A percentile compares a stretch with the other conserved stretches of the same genome.
Evolutionary conservation across 345 rosid species (phyloP).

Genomic region (Eucalyptus cloeziana): DNA sequence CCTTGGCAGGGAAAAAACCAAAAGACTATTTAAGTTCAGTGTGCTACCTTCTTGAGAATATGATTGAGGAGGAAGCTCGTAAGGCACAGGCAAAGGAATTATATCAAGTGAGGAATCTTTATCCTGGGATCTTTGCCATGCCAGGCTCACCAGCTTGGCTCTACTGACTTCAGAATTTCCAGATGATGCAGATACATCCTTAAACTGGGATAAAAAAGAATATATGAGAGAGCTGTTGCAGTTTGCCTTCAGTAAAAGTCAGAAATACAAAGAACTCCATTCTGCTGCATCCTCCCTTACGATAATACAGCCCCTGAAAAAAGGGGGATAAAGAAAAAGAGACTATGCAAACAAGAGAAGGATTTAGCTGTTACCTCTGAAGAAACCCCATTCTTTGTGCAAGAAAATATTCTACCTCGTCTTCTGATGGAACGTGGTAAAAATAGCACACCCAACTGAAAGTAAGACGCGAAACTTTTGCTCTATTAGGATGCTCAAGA

Average conservation of each 20-base stretch:
- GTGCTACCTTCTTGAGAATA: slow-evolving; percentile 58
- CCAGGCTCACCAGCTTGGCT: slow-evolving; percentile 54
- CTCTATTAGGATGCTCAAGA: not conserved
- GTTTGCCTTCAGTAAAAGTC: not conserved
- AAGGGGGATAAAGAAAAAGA: not conserved
- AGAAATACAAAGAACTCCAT: not conserved
- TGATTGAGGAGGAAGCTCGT: slow-evolving; percentile 66
- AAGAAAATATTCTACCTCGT: slow-evolving; percentile 35
- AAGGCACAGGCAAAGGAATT: slow-evolving; percentile 64
- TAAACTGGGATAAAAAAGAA: not conserved
- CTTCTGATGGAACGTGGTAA: slow-evolving; percentile 27
- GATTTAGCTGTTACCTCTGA: slow-evolving; percentile 16
- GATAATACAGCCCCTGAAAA: not conserved
- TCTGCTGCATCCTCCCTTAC: not conserved
- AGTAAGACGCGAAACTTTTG: not conserved
- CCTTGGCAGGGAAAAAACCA: not conserved
- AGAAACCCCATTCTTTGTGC: slow-evolving; percentile 21
- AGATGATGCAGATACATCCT: slow-evolving; percentile 1
- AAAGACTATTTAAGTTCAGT: not conserved
- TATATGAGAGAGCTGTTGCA: not conserved
- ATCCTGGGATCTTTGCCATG: slow-evolving; percentile 36
- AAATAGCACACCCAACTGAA: slow-evolving; percentile 80
- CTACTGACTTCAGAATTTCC: slow-evolving; percentile 3
- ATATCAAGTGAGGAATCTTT: slow-evolving; percentile 20
- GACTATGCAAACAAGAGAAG: not conserved